Evolutionary conservation across 371 early-diverging fungal genomes (phyloP), one percentile per base, ranked within the genome.

Genomic region (Lichtheimia ramosa): DNA sequence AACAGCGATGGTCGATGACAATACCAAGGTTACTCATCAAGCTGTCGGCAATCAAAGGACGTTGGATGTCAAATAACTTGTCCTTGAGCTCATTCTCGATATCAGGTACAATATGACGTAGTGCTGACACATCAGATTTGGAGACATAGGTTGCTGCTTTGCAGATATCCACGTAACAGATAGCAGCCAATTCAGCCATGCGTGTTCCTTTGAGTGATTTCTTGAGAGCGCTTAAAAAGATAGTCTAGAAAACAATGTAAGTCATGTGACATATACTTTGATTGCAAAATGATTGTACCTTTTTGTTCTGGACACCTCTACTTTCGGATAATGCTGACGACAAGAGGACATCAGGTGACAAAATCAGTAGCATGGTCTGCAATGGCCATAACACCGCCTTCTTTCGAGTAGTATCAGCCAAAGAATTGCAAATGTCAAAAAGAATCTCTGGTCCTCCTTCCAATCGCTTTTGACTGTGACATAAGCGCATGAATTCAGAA

Each of bases 151-250:
- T 88, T 5, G 86, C 83, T 2, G 92, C 92, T 58, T 88, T 86
- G 68, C 89, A 91, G 6, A 94, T 72, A 61, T 94, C 95, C 3
- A 92, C 90, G 53, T 86, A 91, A 64, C 90, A 90, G 18, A 89
- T 83, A 5, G 85, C 84, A 6, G 91, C 85, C 15, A 91, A 82
- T 51, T 94, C 95, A 51, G 88, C 84, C 58, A 85, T 75, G 23
- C 85, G 71, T 28, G 81, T 79, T 16, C 77, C 77, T 24, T 81
- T 83, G 18, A 91, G 62, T 1, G 86, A 82, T 61, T 84, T 90
- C 54, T 83, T 79, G 23, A 94, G 65, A 3, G 74, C 74, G 5
- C 87, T 89, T 27, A 92, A 65, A 68, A 91, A 94, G 8, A 79
- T 65, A 0, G 87, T 81, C 74, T 87, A 74, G 12, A 18, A 21